Percentiles rank a stretch among this genome's conserved stretches.
These are phyloP conservation scores for Eremomyces bilateralis DNA, from an alignment of 495 filamentous ascomycete genomes.

Conservation along the genomic window DNA sequence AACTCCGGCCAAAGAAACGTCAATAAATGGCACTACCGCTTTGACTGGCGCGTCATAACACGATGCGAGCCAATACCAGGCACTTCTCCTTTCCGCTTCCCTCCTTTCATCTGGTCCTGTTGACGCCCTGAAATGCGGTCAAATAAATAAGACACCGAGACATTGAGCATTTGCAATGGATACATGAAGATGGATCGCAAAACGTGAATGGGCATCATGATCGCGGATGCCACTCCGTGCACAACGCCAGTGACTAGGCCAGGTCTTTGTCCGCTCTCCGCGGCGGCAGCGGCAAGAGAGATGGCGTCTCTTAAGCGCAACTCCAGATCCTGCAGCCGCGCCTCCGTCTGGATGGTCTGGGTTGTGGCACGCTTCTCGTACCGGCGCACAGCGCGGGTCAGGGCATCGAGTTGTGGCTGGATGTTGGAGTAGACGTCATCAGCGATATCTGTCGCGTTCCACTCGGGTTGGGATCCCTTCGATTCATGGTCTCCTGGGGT, in stretches of 20 bases:
- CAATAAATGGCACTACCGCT: too few species aligned
- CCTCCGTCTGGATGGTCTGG: conserved; percentile 50
- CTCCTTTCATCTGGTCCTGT: too few species aligned
- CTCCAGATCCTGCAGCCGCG: conserved; percentile 47
- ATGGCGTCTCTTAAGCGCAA: conserved; percentile 52
- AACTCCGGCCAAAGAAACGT: too few species aligned
- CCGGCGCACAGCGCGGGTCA: conserved; percentile 76
- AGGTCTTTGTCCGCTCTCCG: conserved; percentile 23
- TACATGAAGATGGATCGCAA: conserved; percentile 5
- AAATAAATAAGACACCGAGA: too few species aligned
- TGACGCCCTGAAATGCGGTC: too few species aligned
- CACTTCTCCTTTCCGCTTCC: too few species aligned
- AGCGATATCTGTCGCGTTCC: conserved; percentile 26
- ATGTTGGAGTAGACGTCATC: conserved; percentile 39
- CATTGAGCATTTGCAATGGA: conserved; percentile 4
- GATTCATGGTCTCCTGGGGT: conserved; percentile 9
- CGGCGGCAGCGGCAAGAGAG: conserved; percentile 51
- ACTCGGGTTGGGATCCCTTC: neutral
- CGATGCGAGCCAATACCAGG: too few species aligned
- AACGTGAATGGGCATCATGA: conserved; percentile 11
- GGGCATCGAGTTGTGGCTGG: conserved; percentile 67
- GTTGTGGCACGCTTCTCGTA: conserved; percentile 77
- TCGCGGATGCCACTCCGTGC: conserved; percentile 3
- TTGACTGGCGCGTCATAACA: too few species aligned
- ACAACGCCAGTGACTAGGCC: conserved; percentile 7